These are phyloP conservation scores for Diplosphaera chodatii DNA, from an alignment of 139 green algal genomes.

Conservation along the genomic window DNA sequence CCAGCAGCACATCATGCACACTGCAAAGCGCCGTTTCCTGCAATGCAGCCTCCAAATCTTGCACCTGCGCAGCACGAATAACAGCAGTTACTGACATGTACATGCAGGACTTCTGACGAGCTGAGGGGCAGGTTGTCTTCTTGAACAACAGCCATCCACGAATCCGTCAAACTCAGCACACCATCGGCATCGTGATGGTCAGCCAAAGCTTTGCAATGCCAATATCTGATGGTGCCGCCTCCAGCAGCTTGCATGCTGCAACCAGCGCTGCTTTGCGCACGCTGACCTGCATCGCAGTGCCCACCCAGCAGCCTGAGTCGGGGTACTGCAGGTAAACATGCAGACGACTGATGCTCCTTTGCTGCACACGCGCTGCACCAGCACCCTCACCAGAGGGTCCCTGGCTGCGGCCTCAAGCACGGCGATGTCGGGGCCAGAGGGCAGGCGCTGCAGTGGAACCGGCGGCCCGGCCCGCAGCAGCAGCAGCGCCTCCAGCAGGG, in stretches of 20 bases:
- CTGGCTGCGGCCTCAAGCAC: slow-evolving; percentile 48
- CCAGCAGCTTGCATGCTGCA: slow-evolving; percentile 36
- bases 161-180: too few relatives aligned
- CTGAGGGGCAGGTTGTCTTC: too few relatives aligned
- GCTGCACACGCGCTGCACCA: too few relatives aligned
- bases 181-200: slow-evolving; percentile 47
- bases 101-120: too few relatives aligned
- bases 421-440: slow-evolving; percentile 31
- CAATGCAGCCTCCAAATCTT: slow-evolving; percentile 14
- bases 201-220: slow-evolving; percentile 51
- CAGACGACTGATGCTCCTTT: too few relatives aligned
- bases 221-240: slow-evolving; percentile 32
- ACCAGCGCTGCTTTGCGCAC: slow-evolving; percentile 52
- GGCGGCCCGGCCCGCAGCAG: slow-evolving; percentile 28
- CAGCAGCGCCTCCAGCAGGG: slow-evolving; percentile 58
- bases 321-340: too few relatives aligned
- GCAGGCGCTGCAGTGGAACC: slow-evolving; percentile 10
- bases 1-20: slow-evolving; percentile 35
- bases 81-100: too few relatives aligned
- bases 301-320: background rate
- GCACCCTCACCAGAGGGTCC: slow-evolving; percentile 47
- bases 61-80: background rate
- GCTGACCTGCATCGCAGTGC: slow-evolving; percentile 41
- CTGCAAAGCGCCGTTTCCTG: slow-evolving; percentile 48
- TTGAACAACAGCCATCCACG: too few relatives aligned